Evolutionary conservation across 2,329 filamentous ascomycete species (phyloP).

Genomic region (Fusarium begoniae): DNA sequence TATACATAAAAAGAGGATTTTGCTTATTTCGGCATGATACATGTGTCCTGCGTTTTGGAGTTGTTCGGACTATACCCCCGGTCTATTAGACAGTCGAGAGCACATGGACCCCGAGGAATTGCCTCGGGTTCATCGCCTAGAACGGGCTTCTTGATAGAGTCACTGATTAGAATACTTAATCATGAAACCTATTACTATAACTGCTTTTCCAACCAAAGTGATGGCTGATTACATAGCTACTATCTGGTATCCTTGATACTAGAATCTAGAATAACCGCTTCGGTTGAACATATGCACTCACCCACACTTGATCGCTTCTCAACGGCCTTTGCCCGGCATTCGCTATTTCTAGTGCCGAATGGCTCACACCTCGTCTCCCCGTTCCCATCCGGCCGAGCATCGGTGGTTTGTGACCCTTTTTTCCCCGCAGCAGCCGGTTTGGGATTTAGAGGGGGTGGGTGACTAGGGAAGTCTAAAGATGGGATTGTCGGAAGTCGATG

Average conservation of each 20-base stretch:
- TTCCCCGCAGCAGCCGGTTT: conserved; percentile 9
- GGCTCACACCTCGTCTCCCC: background rate
- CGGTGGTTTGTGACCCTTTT: background rate
- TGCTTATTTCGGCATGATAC: background rate
- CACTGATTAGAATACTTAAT: conserved; percentile 38
- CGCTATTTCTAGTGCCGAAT: conserved; percentile 20
- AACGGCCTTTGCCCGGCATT: conserved; percentile 24
- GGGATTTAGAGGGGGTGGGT: background rate
- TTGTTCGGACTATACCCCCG: conserved; percentile 45
- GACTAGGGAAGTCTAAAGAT: conserved; percentile 24
- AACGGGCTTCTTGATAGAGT: conserved; percentile 44
- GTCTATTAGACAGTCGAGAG: conserved; percentile 45
- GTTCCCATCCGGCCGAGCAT: conserved; percentile 23
- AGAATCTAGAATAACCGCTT: background rate
- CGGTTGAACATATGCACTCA: conserved; percentile 1
- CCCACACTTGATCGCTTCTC: background rate
- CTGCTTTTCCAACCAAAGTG: background rate
- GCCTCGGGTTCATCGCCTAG: conserved; percentile 38
- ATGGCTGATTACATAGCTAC: background rate
- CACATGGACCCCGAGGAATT: conserved; percentile 29
- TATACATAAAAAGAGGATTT: conserved; percentile 24
- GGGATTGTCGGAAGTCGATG: conserved; percentile 14
- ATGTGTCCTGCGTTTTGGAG: conserved; percentile 34
- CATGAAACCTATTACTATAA: conserved; percentile 23
- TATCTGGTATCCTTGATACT: background rate